Evolutionary conservation across 1,284 basidiomycete species (phyloP).

Genomic region (Sanghuangporus sanghuang): DNA sequence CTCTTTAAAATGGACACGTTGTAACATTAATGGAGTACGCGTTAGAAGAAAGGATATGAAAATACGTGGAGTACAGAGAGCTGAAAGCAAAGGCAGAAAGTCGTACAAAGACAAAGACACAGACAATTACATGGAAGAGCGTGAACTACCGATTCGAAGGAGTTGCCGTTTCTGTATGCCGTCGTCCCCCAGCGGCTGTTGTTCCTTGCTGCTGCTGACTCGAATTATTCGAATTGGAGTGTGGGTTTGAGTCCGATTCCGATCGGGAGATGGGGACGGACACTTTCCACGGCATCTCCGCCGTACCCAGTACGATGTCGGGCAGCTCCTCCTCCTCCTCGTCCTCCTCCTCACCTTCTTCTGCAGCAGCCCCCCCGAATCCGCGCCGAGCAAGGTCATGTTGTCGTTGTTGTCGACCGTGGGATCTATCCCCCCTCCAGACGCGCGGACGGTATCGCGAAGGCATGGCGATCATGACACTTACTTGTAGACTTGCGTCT

Average conservation of each 20-base stretch:
- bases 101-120: too few relatives aligned
- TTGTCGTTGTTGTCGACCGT: conserved; percentile 19
- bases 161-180: too few relatives aligned
- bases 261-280: background rate
- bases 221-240: background rate
- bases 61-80: too few relatives aligned
- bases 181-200: too few relatives aligned
- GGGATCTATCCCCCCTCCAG: conserved; percentile 11
- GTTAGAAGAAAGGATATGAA: too few relatives aligned
- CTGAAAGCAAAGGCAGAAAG: too few relatives aligned
- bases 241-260: background rate
- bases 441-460: conserved; percentile 29
- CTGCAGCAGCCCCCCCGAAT: background rate
- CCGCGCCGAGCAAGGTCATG: background rate
- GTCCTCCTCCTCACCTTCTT: conserved; percentile 20
- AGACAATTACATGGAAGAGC: too few relatives aligned
- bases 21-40: too few relatives aligned
- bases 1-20: too few relatives aligned
- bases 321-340: conserved; percentile 36
- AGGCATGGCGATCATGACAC: conserved; percentile 62
- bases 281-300: conserved; percentile 29
- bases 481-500: conserved; percentile 39
- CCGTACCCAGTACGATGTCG: conserved; percentile 42
- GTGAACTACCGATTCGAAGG: too few relatives aligned
- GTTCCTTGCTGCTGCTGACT: too few relatives aligned